These are phyloP conservation scores for Yarrowia bubula DNA, from an alignment of 805 yeast species.

Conservation along the genomic window DNA sequence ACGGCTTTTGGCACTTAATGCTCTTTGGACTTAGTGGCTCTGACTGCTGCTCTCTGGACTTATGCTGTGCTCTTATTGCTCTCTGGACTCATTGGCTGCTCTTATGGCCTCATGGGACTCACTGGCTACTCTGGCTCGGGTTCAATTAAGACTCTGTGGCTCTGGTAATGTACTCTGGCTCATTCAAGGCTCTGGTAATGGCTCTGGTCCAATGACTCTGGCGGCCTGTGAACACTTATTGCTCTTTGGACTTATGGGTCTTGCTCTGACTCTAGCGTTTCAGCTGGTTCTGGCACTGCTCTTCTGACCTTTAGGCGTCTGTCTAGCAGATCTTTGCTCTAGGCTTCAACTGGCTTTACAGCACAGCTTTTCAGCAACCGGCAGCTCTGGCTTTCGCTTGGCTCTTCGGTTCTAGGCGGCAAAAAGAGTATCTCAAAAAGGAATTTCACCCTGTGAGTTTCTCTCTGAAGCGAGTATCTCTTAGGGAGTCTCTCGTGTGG, in stretches of 20 bases:
- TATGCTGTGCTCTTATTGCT: not conserved
- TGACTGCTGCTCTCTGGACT: not conserved
- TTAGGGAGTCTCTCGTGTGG: not conserved
- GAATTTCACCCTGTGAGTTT: not conserved
- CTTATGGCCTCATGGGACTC: too few species aligned
- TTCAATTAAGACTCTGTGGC: too few species aligned
- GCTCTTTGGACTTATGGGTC: not conserved
- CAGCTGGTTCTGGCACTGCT: not conserved
- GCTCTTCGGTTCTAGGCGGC: constrained; percentile 19
- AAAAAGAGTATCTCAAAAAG: not conserved
- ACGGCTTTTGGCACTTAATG: not conserved
- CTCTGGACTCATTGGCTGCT: not conserved
- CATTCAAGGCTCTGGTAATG: too few species aligned
- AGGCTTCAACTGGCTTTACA: not conserved
- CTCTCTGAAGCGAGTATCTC: not conserved
- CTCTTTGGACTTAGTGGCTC: not conserved
- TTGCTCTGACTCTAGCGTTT: not conserved
- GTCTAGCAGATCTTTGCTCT: constrained; percentile 9
- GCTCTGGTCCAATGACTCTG: too few species aligned
- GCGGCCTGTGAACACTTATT: not conserved
- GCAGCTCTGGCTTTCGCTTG: constrained; percentile 16
- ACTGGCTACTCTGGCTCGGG: too few species aligned
- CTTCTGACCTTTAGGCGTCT: constrained; percentile 9
- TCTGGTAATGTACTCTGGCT: too few species aligned
- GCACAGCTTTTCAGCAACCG: not conserved